Evolutionary conservation across 106 monocot species (phyloP).

Genomic region (Dendrobium chrysotoxum): DNA sequence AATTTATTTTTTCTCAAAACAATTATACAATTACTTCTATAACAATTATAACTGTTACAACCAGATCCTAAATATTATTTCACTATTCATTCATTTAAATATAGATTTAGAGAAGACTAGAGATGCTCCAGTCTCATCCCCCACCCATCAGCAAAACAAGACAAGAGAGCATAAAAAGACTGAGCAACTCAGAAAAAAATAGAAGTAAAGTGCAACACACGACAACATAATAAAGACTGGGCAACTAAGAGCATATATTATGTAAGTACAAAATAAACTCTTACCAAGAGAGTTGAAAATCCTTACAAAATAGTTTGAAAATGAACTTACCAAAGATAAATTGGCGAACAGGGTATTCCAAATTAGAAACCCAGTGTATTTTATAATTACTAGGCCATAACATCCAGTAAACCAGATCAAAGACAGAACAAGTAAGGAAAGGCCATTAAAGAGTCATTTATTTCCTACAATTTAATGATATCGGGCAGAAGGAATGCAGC

Average conservation of each 20-base stretch:
- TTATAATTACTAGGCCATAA: not conserved
- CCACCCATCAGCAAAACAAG: no score
- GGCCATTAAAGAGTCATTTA: not conserved
- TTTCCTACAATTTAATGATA: not conserved
- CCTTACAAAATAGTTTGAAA: not conserved
- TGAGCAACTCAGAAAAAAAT: not conserved
- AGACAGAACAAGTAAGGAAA: not conserved
- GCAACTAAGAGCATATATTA: not conserved
- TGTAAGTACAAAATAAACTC: not conserved
- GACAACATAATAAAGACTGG: not conserved
- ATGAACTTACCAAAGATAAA: not conserved
- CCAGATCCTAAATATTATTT: no score
- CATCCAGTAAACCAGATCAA: not conserved
- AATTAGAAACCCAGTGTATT: not conserved
- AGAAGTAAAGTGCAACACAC: no score
- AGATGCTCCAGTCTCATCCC: no score
- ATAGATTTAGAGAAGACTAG: no score
- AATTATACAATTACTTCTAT: no score
- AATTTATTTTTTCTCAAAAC: no score
- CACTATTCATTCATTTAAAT: no score
- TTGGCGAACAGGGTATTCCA: not conserved
- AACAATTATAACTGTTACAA: no score
- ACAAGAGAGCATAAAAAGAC: no score
- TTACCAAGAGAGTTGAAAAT: not conserved
- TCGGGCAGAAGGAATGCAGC: not conserved